Percentiles rank a stretch among this genome's conserved stretches.
Conservation (phyloP, 495 filamentous ascomycete species). For the Physcia stellaris region DNA sequence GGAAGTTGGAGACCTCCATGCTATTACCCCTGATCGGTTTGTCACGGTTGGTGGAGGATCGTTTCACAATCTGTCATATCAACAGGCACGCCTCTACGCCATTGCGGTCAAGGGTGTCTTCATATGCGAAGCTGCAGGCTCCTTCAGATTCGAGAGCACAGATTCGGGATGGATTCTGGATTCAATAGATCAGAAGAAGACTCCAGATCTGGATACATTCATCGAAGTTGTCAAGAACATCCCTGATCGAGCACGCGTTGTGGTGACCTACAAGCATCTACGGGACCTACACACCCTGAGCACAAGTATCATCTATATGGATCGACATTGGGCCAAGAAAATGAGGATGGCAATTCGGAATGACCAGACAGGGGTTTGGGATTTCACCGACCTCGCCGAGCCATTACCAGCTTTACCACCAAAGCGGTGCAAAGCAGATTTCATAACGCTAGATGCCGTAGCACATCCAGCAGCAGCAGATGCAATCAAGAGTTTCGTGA, state of each 20-base stretch:
- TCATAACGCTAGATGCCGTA: conserved; percentile 82
- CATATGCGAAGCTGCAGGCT: conserved; percentile 87
- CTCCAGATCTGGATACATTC: conserved; percentile 75
- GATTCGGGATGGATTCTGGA: conserved; percentile 90
- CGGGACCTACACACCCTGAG: conserved; percentile 88
- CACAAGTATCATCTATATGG: conserved; percentile 82
- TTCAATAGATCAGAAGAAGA: conserved; percentile 78
- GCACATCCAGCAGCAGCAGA: conserved; percentile 81
- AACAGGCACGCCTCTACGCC: conserved; percentile 85
- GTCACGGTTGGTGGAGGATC: conserved; percentile 84
- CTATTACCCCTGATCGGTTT: conserved; percentile 90
- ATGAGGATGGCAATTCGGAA: conserved; percentile 92
- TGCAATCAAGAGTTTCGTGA: conserved; percentile 86
- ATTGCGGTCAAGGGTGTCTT: conserved; percentile 86
- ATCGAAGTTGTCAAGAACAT: conserved; percentile 83
- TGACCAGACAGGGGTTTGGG: conserved; percentile 83
- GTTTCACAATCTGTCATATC: conserved; percentile 94
- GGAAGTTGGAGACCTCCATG: conserved; percentile 78
- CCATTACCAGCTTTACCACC: conserved; percentile 60
- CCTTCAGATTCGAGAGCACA: conserved; percentile 83
- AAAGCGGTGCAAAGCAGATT: conserved; percentile 64
- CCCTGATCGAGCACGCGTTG: conserved; percentile 79
- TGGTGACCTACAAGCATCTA: conserved; percentile 90
- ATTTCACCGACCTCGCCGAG: conserved; percentile 75
- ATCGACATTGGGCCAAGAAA: conserved; percentile 87